Conservation (phyloP, 208 protist genomes). For the Trypanosoma mega region DNA sequence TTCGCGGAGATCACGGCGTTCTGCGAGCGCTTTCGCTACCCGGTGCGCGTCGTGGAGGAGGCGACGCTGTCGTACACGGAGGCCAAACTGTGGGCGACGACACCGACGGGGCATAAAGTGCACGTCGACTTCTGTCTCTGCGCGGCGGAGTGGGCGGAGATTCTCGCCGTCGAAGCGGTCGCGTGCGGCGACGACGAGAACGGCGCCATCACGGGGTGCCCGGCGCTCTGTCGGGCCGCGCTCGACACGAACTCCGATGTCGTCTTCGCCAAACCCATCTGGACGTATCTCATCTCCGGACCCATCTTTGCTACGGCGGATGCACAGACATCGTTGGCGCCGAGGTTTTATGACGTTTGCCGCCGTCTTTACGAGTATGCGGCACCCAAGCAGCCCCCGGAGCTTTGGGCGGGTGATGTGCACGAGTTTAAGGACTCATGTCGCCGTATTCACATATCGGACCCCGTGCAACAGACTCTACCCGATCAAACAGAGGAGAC, state of each 20-base stretch:
- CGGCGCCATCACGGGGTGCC: conserved; percentile 1
- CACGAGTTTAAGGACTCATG: conserved; percentile 77
- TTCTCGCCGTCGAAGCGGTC: conserved; percentile 28
- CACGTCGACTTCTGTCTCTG: conserved; percentile 58
- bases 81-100: conserved; percentile 37
- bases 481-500: too few species aligned
- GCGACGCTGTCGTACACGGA: conserved; percentile 35
- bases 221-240: conserved; percentile 51
- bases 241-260: conserved; percentile 51
- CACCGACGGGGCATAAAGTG: conserved; percentile 15
- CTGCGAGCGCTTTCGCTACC: conserved; percentile 54
- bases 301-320: conserved; percentile 24
- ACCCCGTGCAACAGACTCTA: neutral
- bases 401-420: conserved; percentile 64
- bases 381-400: conserved; percentile 44
- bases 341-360: conserved; percentile 58
- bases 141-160: conserved; percentile 50
- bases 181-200: neutral
- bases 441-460: conserved; percentile 49
- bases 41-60: conserved; percentile 56
- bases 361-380: conserved; percentile 51
- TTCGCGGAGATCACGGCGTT: conserved; percentile 21
- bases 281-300: conserved; percentile 57
- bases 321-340: conserved; percentile 10
- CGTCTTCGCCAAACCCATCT: conserved; percentile 75